Base-by-base conservation (phyloP, 345 rosid species). In the Ailanthus altissimus region DNA sequence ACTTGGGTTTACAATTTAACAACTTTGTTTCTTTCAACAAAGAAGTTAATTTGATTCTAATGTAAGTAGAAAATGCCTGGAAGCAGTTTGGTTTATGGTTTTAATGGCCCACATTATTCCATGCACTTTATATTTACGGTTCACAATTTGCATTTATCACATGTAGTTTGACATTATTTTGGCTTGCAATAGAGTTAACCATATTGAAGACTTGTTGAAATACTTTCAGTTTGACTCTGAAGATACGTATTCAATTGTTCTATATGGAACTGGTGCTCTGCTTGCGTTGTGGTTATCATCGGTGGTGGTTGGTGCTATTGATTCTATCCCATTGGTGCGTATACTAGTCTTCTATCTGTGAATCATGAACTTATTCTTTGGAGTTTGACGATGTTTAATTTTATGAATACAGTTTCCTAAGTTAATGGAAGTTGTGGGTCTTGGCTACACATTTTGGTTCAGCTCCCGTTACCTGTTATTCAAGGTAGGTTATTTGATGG, bases 401-500 rank as follows among this genome's bases (percentile, higher is more conserved):
- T 53, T 72, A 11, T 77, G 28, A 47, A 61, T 80, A 72, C 86
- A 96, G 98, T 77, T 93, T 74, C 97, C 99, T 2, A 92, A 90
- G 87, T 71, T 96, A 45, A 78, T 96, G 94, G 97, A 96, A 87
- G 82, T 93, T 18, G 93, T 96, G 76, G 99, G 99, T 77, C 89
- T 96, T 42, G 94, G 92, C 80, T 96, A 90, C 86, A 77, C 97
- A 20, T 28, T 87, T 72, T 96, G 99, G 99, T 96, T 96, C 84
- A 78, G 83, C 53, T 80, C 83, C 23, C 94, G 97, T 4, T 96
- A 89, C 79, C 86, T 96, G 79, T 79, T 96, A 16, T 96, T 90
- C 82, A 90, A 96, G 98, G 99, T 93, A 74, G 45, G n/a, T n/a
- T 32, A 38, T 20, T 16, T 5, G 9, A 23, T 8, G 6, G 32